These are phyloP conservation scores for Bonia amplexicaulis DNA, from an alignment of 176 grass and related monocot genomes.

Conservation along the genomic window DNA sequence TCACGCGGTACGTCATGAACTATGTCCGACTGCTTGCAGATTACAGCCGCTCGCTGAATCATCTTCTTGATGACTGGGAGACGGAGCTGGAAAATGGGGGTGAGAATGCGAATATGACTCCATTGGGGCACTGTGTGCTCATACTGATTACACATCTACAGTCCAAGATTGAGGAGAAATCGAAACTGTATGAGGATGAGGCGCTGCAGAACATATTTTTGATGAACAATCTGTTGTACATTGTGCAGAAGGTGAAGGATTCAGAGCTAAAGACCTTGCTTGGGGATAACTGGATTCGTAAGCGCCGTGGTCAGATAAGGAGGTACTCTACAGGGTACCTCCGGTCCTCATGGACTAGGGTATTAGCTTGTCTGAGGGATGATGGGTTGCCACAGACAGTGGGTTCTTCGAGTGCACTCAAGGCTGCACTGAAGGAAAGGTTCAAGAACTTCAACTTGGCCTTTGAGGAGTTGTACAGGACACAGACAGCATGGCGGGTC, in stretches of 20 bases:
- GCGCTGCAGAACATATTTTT: conserved; percentile 85
- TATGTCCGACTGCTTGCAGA: conserved; percentile 68
- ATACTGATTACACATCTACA: conserved; percentile 70
- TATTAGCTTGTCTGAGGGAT: conserved; percentile 76
- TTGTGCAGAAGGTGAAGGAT: conserved; percentile 89
- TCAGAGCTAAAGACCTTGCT: conserved; percentile 77
- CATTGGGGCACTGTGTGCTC: conserved; percentile 54
- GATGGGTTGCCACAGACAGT: conserved; percentile 60
- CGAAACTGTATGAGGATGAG: conserved; percentile 72
- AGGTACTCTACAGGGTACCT: conserved; percentile 81
- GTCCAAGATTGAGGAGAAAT: conserved; percentile 75
- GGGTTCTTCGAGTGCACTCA: conserved; percentile 51
- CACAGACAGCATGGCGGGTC: conserved; percentile 80
- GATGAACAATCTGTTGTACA: conserved; percentile 93
- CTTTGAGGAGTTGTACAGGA: conserved; percentile 79
- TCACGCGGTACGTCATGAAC: conserved; percentile 89
- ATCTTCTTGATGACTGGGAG: conserved; percentile 47
- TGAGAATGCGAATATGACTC: conserved; percentile 54
- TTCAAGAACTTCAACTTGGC: conserved; percentile 89
- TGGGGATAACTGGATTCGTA: conserved; percentile 91
- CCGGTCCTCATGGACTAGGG: conserved; percentile 73
- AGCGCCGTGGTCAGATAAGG: conserved; percentile 68
- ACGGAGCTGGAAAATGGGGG: conserved; percentile 18
- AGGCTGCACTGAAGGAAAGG: conserved; percentile 70
- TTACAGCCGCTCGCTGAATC: conserved; percentile 60